Evolutionary conservation across 495 filamentous ascomycete genomes (phyloP), one percentile per base, ranked within the genome.

Genomic region (Trichocladium uniseriatum): DNA sequence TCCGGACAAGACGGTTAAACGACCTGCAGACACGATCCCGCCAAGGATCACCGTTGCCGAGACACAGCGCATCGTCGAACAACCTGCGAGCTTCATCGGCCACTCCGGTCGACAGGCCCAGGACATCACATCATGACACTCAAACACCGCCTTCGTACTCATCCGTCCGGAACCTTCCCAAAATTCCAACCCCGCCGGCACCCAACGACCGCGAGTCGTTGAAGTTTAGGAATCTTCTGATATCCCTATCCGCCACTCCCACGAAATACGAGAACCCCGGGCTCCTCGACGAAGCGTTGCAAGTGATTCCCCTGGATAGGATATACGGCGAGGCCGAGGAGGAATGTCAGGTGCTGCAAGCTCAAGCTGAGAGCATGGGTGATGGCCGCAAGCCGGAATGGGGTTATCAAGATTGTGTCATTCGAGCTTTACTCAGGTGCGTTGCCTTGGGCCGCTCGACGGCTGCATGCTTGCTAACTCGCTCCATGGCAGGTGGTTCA

Each of bases 401-500:
- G 94, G 90, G 89, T 13, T 95, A 96, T 60, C 94, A 97, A 67
- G 92, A 99, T 71, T 99, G 91, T 71, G 87, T 96, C 27, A 84
- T 99, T 56, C 81, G 84, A 57, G 86, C 92, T 51, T 72, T 99
- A 51, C 69, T 96, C 50, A 89, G 81, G 88, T 86, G 65, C 38
- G 72, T 62, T 22, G 28, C 4, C 21, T 28, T 20, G 18, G 5
- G 18, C 22, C 14, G 20, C 35, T 27, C 35, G 19, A 27, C 14
- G 24, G 16, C n/a, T 27, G 16, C 11, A 14, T 37, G 31, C 2
- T 21, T 55, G 56, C 65, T 67, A 48, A 69, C 49, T 42, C 16
- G 19, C 32, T 13, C 44, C 28, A 47, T 37, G 32, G 51, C 51
- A 94, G 89, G 68, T 99, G 92, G 94, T 99, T 96, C 72, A 91